phyloP scores from a whole-genome alignment of 1,284 basidiomycete species.

The Ganoderma leucocontextum region DNA sequence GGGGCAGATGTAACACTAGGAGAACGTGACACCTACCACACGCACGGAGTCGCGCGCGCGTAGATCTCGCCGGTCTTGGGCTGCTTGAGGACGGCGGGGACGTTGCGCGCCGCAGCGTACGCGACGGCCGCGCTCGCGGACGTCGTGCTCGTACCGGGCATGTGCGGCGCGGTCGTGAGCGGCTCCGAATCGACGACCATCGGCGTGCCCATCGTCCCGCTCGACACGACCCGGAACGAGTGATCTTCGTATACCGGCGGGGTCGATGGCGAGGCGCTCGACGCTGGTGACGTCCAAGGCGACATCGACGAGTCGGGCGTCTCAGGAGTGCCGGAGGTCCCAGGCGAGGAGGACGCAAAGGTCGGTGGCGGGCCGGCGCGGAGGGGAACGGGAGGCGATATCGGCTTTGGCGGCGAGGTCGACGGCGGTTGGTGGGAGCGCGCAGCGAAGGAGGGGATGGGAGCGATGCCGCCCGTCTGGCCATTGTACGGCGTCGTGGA shows the following conservation, averaged over 20 bases:
- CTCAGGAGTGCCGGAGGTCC: conserved; percentile 52
- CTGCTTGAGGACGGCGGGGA: conserved; percentile 39
- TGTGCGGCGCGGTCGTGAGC: conserved; percentile 31
- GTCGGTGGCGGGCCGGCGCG: conserved; percentile 26
- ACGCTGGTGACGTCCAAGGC: conserved; percentile 59
- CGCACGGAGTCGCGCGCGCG: conserved; percentile 53
- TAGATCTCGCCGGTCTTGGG: conserved; percentile 49
- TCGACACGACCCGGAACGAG: conserved; percentile 53
- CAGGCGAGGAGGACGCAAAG: conserved; percentile 39
- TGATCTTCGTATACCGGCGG: conserved; percentile 56
- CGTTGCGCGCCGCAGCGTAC: conserved; percentile 10
- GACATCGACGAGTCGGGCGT: conserved; percentile 57
- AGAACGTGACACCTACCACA: conserved; percentile 48
- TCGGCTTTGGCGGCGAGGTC: conserved; percentile 31
- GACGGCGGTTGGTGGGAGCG: conserved; percentile 6
- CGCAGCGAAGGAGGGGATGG: conserved; percentile 41
- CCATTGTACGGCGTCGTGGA: conserved; percentile 49
- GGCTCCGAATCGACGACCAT: conserved; percentile 36
- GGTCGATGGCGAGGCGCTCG: conserved; percentile 61
- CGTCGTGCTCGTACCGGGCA: conserved; percentile 37
- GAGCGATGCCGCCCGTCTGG: conserved; percentile 41
- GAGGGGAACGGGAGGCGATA: conserved; percentile 26
- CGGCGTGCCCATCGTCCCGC: conserved; percentile 48
- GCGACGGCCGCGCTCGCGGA: conserved; percentile 33
- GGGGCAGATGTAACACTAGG: background rate